A percentile compares a stretch with the other conserved stretches of the same genome.
These are phyloP conservation scores for Fusarium luffae DNA, from an alignment of 2,329 filamentous ascomycete species.

Conservation along the genomic window DNA sequence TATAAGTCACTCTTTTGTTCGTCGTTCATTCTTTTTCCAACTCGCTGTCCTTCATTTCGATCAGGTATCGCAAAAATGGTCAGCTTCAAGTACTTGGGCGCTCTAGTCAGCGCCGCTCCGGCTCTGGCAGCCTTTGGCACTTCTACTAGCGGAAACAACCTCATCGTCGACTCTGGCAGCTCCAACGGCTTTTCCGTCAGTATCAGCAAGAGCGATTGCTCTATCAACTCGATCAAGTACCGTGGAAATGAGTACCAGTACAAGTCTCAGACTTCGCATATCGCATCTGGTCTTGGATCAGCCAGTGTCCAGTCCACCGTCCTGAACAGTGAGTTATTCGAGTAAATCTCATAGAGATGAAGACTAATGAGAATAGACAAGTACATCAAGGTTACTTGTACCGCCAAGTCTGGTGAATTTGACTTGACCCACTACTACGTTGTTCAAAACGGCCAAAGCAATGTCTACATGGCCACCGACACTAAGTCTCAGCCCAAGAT, in stretches of 20 bases:
- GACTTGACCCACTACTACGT: slow-evolving; percentile 72
- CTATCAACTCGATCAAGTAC: slow-evolving; percentile 72
- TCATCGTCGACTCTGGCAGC: slow-evolving; percentile 61
- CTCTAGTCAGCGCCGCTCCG: slow-evolving; percentile 47
- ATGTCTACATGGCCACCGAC: slow-evolving; percentile 71
- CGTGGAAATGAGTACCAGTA: slow-evolving; percentile 70
- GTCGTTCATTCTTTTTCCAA: background rate
- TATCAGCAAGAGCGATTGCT: slow-evolving; percentile 65
- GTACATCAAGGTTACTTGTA: slow-evolving; percentile 72
- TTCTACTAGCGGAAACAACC: slow-evolving; percentile 55
- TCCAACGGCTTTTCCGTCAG: slow-evolving; percentile 62
- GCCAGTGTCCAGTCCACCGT: slow-evolving; percentile 64
- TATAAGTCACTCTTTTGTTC: background rate
- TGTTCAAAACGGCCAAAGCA: slow-evolving; percentile 68
- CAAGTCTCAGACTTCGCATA: slow-evolving; percentile 51
- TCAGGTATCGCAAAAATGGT: slow-evolving; percentile 40
- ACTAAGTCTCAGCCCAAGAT: slow-evolving; percentile 66
- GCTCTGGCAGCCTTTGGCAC: slow-evolving; percentile 57
- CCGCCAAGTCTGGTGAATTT: slow-evolving; percentile 58
- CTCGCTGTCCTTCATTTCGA: slow-evolving; percentile 8
- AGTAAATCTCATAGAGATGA: background rate
- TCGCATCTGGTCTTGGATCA: slow-evolving; percentile 57
- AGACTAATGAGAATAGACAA: slow-evolving; percentile 41
- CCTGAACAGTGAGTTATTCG: slow-evolving; percentile 43
- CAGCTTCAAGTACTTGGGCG: slow-evolving; percentile 36